phyloP scores from a whole-genome alignment of 495 filamentous ascomycete species.

The Talaromyces wortmannii region DNA sequence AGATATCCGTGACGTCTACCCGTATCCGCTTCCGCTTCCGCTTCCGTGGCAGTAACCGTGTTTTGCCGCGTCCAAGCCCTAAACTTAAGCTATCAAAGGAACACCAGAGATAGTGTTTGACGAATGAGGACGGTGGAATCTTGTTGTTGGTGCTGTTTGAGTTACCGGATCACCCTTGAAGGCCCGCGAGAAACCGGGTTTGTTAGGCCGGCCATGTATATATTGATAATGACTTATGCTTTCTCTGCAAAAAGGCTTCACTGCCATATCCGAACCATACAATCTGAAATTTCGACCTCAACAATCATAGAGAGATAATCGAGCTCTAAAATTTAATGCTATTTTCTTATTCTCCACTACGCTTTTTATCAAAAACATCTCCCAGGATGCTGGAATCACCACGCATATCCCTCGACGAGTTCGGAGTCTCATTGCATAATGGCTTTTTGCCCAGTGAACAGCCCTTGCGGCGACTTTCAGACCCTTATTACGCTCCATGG shows the following conservation, averaged over 20 bases:
- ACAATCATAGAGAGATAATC: neutral
- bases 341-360: no score
- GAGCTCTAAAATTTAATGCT: no score
- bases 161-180: neutral
- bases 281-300: neutral
- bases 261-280: neutral
- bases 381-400: constrained; percentile 61
- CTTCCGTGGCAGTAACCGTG: constrained; percentile 7
- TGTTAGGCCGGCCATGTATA: neutral
- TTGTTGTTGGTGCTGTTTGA: neutral
- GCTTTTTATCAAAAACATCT: no score
- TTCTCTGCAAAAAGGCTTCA: neutral
- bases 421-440: constrained; percentile 71
- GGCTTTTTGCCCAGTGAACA: constrained; percentile 81
- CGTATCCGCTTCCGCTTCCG: constrained; percentile 15
- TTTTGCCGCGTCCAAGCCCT: constrained; percentile 1
- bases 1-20: neutral
- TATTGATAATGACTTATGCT: neutral
- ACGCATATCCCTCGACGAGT: constrained; percentile 66
- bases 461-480: constrained; percentile 66
- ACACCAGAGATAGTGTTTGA: neutral
- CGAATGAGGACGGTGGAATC: neutral
- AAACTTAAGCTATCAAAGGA: neutral
- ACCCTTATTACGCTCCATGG: constrained; percentile 87
- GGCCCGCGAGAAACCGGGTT: neutral